phyloP scores from a whole-genome alignment of 352 stramenopile genomes.

The Globisporangium echinulatum region DNA sequence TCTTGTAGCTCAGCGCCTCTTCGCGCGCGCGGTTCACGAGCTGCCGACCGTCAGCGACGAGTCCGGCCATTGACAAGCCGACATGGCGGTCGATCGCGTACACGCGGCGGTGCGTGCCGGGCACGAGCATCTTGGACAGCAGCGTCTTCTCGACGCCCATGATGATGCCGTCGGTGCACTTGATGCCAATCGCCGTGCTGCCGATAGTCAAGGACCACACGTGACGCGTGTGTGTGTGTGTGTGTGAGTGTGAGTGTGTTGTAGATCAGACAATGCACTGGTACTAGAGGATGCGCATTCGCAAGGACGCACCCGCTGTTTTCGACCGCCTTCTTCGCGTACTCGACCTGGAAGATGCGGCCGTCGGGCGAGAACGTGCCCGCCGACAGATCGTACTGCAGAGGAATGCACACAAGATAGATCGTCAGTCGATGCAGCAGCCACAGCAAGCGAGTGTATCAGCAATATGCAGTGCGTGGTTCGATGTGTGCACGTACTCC shows the following conservation, averaged over 20 bases:
- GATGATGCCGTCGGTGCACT: slow-evolving; percentile 96
- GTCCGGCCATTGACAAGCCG: slow-evolving; percentile 93
- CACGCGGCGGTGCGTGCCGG: slow-evolving; percentile 81
- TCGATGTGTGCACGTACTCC: slow-evolving; percentile 28
- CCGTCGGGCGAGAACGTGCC: slow-evolving; percentile 97
- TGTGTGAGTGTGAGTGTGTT: background rate
- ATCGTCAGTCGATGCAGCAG: too few species aligned
- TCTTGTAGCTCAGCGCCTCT: slow-evolving; percentile 93
- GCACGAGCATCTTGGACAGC: slow-evolving; percentile 90
- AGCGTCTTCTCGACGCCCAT: slow-evolving; percentile 96
- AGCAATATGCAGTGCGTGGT: background rate
- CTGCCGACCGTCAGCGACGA: slow-evolving; percentile 94
- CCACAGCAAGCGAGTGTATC: too few species aligned
- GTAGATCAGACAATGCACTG: background rate
- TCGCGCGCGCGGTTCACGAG: slow-evolving; percentile 94
- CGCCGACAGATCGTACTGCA: slow-evolving; percentile 80
- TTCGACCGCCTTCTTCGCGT: slow-evolving; percentile 97
- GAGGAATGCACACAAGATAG: background rate
- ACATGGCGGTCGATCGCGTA: slow-evolving; percentile 90
- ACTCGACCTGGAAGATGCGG: slow-evolving; percentile 99
- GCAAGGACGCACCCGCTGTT: slow-evolving; percentile 79
- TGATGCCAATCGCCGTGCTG: slow-evolving; percentile 96
- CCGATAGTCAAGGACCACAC: too few species aligned
- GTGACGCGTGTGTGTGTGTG: background rate
- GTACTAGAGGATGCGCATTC: too few species aligned